Percentiles rank a stretch among this genome's conserved stretches.
Conservation (phyloP, 148 eudicot genomes). For the Talinum fruticosum region DNA sequence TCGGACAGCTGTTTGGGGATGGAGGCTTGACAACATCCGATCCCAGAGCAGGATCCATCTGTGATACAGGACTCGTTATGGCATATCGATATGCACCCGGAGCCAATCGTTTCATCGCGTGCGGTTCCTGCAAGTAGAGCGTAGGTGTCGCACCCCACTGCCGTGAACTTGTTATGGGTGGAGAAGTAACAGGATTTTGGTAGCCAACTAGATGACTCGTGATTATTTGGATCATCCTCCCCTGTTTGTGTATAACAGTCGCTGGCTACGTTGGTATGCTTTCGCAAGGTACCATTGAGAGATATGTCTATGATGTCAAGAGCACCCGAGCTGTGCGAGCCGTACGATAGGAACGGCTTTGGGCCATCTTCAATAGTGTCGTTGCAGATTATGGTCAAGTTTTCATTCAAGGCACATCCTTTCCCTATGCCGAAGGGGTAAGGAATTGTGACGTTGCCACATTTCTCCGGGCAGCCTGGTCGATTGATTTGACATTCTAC, state of each 20-base stretch:
- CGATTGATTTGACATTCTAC: neutral
- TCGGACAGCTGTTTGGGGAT: neutral
- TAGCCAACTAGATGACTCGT: neutral
- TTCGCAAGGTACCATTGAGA: neutral
- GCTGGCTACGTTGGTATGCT: neutral
- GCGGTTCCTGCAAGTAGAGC: neutral
- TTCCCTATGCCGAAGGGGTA: conserved; percentile 6
- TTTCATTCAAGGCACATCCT: neutral
- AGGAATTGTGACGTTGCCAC: neutral
- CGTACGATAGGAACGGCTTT: neutral
- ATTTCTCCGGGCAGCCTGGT: neutral
- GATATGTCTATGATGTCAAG: neutral
- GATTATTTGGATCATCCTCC: neutral
- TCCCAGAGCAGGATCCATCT: neutral
- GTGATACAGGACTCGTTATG: neutral
- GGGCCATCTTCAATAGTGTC: neutral
- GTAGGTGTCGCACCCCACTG: neutral
- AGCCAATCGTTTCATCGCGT: neutral
- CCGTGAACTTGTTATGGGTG: conserved; percentile 1
- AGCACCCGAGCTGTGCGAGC: no score
- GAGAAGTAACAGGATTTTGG: neutral
- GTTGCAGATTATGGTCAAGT: neutral
- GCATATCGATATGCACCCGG: conserved; percentile 1
- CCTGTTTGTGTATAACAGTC: neutral
- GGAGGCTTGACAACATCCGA: conserved; percentile 4